A percentile compares a stretch with the other conserved stretches of the same genome.
phyloP scores from a whole-genome alignment of 208 protist genomes.

The Acanthamoeba triangularis region DNA sequence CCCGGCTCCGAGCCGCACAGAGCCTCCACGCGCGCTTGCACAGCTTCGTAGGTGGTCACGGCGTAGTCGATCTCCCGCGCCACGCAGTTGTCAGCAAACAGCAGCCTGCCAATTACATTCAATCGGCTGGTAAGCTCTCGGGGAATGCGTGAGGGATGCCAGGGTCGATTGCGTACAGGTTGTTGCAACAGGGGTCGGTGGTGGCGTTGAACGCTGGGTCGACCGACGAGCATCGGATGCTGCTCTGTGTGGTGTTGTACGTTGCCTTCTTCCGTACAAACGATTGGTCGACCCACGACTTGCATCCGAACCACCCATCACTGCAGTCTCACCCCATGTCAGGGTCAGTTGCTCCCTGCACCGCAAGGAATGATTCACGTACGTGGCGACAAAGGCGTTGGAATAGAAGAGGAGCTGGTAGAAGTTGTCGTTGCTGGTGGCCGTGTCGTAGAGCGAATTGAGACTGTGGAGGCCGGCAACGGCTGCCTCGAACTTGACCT shows the following conservation, averaged over 20 bases:
- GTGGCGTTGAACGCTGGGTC: neutral
- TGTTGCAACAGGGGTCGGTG: slow-evolving; percentile 40
- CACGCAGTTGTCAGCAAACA: neutral
- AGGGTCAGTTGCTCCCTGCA: neutral
- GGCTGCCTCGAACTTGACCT: neutral
- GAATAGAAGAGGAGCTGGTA: slow-evolving; percentile 12
- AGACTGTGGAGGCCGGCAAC: neutral
- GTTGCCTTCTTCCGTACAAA: neutral
- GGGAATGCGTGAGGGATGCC: neutral
- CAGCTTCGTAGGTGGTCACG: neutral
- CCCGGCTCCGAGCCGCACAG: neutral
- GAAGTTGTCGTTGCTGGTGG: neutral
- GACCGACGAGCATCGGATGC: neutral
- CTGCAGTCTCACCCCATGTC: neutral
- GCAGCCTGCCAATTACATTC: neutral
- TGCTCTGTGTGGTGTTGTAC: neutral
- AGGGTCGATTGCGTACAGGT: neutral
- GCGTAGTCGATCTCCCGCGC: neutral
- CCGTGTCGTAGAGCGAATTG: neutral
- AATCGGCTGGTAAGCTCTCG: too few species aligned
- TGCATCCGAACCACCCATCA: slow-evolving; percentile 46
- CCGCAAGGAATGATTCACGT: neutral
- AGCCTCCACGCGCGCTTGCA: neutral
- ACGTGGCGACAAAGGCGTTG: slow-evolving; percentile 20
- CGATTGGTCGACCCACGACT: neutral